A percentile compares a stretch with the other conserved stretches of the same genome.
Conservation (phyloP, 257 asterid species). For the Nicotiana tomentosiformis region DNA sequence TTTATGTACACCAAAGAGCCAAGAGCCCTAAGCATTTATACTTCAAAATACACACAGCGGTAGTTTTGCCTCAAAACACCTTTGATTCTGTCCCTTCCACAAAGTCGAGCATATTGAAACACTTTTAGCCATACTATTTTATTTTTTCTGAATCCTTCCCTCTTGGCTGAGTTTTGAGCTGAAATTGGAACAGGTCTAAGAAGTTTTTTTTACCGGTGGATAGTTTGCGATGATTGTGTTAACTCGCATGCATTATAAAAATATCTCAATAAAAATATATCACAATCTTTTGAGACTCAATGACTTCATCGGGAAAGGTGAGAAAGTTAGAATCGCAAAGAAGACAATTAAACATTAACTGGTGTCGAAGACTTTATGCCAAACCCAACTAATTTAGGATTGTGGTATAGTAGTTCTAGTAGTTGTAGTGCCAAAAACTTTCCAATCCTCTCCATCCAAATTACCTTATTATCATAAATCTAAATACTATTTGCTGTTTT, state of each 20-base stretch:
- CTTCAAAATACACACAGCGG: not conserved
- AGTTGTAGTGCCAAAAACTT: not conserved
- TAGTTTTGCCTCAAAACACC: not conserved
- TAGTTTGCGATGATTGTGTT: not conserved
- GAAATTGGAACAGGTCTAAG: not conserved
- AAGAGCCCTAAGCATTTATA: not conserved
- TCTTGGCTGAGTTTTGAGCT: not conserved
- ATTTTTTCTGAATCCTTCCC: not conserved
- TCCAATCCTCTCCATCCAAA: not conserved
- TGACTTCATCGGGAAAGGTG: not conserved
- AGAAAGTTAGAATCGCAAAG: not conserved
- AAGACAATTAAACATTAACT: not conserved
- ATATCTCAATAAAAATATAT: not conserved
- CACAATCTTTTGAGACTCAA: not conserved
- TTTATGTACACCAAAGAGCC: not conserved
- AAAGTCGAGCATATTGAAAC: not conserved
- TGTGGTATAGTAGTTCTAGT: not conserved
- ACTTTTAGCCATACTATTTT: not conserved
- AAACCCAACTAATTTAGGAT: not conserved
- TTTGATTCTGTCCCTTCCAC: not conserved
- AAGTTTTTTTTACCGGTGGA: not conserved
- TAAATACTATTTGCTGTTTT: not conserved
- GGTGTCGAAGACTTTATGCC: not conserved
- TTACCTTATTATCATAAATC: not conserved
- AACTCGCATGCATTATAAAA: not conserved